Percentiles rank a stretch among this genome's conserved stretches.
phyloP scores from a whole-genome alignment of 2,329 filamentous ascomycete species.

The Cladosporium austrohemisphaericum region DNA sequence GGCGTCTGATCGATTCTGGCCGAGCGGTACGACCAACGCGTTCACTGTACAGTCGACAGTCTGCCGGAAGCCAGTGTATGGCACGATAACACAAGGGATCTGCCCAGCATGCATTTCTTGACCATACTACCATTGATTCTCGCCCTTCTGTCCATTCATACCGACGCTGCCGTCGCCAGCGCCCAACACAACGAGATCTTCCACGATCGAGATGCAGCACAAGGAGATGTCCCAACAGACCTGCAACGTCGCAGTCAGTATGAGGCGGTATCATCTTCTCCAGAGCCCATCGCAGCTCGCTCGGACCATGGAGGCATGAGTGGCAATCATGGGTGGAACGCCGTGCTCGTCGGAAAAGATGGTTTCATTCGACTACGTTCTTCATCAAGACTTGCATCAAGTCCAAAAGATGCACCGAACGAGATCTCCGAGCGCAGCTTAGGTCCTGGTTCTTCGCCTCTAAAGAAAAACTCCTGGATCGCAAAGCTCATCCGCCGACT shows the following conservation, averaged over 20 bases:
- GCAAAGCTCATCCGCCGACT: neutral
- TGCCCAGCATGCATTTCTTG: neutral
- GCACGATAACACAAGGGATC: neutral
- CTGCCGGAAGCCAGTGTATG: neutral
- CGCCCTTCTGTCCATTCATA: neutral
- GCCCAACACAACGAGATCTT: neutral
- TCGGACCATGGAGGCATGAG: neutral
- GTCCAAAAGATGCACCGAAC: neutral
- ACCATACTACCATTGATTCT: neutral
- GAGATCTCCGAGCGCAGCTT: neutral
- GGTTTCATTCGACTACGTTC: too few relatives aligned
- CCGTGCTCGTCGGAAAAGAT: too few relatives aligned
- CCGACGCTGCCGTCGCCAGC: neutral
- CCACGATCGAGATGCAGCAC: too few relatives aligned
- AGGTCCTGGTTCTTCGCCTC: neutral
- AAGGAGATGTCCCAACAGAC: too few relatives aligned
- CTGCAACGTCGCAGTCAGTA: too few relatives aligned
- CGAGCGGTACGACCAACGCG: neutral
- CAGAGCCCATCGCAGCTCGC: neutral
- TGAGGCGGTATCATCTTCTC: neutral
- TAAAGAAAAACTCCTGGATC: neutral
- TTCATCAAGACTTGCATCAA: too few relatives aligned
- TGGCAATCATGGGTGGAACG: too few relatives aligned
- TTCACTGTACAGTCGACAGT: neutral
- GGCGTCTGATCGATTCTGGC: too few relatives aligned